A percentile compares a stretch with the other conserved stretches of the same genome.
These are phyloP conservation scores for Ceratocystis smalleyi DNA, from an alignment of 2,329 filamentous ascomycete genomes.

Conservation along the genomic window DNA sequence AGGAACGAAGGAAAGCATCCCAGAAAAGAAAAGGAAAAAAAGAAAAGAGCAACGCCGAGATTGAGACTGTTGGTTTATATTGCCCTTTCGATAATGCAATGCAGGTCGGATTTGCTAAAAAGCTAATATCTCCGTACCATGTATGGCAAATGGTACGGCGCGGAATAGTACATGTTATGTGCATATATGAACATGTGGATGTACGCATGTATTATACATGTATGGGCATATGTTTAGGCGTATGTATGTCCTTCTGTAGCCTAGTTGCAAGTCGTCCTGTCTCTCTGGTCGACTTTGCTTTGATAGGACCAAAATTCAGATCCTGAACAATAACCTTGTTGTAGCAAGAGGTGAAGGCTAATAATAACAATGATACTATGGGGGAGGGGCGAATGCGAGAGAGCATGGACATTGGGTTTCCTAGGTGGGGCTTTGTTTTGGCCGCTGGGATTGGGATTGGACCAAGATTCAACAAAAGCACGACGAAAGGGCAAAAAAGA, in stretches of 20 bases:
- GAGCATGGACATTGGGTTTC: too few relatives aligned
- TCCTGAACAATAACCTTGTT: background rate
- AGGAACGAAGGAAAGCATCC: background rate
- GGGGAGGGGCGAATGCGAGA: too few relatives aligned
- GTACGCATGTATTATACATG: background rate
- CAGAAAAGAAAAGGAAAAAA: conserved; percentile 3
- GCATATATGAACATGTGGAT: background rate
- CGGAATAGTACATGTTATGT: background rate
- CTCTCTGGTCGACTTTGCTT: background rate
- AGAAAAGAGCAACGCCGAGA: background rate
- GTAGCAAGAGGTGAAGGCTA: background rate
- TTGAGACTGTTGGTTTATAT: conserved; percentile 3
- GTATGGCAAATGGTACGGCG: background rate
- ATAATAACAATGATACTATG: background rate
- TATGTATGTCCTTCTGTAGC: background rate
- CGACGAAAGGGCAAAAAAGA: too few relatives aligned
- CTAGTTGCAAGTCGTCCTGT: background rate
- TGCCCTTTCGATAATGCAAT: background rate
- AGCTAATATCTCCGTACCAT: background rate
- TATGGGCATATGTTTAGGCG: background rate
- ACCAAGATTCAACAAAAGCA: too few relatives aligned
- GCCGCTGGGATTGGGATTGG: too few relatives aligned
- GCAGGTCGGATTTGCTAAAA: background rate
- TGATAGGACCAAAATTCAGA: background rate
- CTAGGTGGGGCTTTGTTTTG: too few relatives aligned